Conservation (phyloP, 192 early-diverging fungal species). For the Chytriomyces hyalinus region DNA sequence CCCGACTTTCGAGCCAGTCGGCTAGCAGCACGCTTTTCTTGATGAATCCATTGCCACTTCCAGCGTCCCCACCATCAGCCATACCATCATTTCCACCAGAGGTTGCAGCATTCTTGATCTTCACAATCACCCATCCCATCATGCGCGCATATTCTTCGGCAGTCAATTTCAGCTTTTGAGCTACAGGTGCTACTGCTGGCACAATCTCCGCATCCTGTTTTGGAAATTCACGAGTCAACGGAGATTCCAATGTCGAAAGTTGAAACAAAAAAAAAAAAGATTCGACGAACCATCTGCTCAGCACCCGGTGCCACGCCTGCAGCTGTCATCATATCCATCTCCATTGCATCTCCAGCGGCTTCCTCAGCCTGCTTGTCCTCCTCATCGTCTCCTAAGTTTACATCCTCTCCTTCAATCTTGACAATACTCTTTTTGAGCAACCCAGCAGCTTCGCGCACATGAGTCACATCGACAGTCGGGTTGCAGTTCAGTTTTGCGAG, state of each 20-base stretch:
- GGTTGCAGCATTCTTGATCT: conserved; percentile 20
- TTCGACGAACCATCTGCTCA: background rate
- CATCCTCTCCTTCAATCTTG: conserved; percentile 44
- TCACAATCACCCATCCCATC: conserved; percentile 45
- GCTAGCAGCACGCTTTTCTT: conserved; percentile 63
- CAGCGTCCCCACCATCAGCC: conserved; percentile 24
- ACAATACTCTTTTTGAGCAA: conserved; percentile 91
- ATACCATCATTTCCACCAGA: conserved; percentile 13
- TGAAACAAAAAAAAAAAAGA: background rate
- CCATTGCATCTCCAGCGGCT: conserved; percentile 48
- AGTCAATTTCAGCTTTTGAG: conserved; percentile 40
- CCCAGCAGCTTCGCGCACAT: conserved; percentile 84
- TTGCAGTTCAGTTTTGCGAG: conserved; percentile 85
- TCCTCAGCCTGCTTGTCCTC: conserved; percentile 35
- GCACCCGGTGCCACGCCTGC: background rate
- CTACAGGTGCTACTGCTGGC: conserved; percentile 11
- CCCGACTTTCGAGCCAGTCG: conserved; percentile 74
- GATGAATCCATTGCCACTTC: conserved; percentile 28
- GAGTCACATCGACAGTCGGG: conserved; percentile 63
- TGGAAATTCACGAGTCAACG: background rate
- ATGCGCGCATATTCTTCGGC: conserved; percentile 59
- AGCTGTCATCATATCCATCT: conserved; percentile 9
- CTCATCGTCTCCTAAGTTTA: conserved; percentile 57
- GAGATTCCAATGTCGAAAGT: background rate
- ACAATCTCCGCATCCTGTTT: too few relatives aligned